Evolutionary conservation across 2,329 filamentous ascomycete genomes (phyloP), one percentile per base, ranked within the genome.

Genomic region (Penicillium psychrosexuale): DNA sequence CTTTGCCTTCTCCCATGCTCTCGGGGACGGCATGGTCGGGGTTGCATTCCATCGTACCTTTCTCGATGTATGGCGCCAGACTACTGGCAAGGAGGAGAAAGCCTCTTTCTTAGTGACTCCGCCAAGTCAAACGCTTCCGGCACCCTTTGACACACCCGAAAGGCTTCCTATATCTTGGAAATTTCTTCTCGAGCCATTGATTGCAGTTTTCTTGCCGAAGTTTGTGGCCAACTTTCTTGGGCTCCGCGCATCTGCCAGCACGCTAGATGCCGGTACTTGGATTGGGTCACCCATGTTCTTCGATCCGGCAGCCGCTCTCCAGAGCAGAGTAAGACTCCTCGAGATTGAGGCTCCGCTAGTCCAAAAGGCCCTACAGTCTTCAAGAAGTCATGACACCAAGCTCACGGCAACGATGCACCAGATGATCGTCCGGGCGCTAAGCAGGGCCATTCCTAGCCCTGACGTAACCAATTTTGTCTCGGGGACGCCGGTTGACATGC

Each of bases 1-100:
- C 0, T 80, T 78, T 49, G 64, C 69, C 0, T 79, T 67, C 60
- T 79, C 76, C 0, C 78, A 81, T 62, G 64, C 68, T 2, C 65
- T 77, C 3, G 75, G 73, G 8, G 78, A 81, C 57, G 79, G 78
- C 0, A 70, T 69, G 36, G 73, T 72, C 0, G 77, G 76, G 6
- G 48, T 71, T 0, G 61, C 72, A 5, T 79, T 81, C 53, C 78
- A 80, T 52, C 65, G 61, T 3, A 69, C 73, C 0, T 74, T 80
- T 44, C 61, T 77, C 11, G 22, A 66, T 5, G 60, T 53, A 13
- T 61, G 57, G 53, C 47, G 50, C 27, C 39, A 53, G 28, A 37
- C 17, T 15, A 24, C 45, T 12, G 19, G 2, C 12, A 8, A 8
- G 30, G 19, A 52, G 8, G 42, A 47, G 12, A 50, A 51, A 22